Conservation (phyloP, 176 grass and related monocot genomes). For the Bolboschoenus planiculmis region DNA sequence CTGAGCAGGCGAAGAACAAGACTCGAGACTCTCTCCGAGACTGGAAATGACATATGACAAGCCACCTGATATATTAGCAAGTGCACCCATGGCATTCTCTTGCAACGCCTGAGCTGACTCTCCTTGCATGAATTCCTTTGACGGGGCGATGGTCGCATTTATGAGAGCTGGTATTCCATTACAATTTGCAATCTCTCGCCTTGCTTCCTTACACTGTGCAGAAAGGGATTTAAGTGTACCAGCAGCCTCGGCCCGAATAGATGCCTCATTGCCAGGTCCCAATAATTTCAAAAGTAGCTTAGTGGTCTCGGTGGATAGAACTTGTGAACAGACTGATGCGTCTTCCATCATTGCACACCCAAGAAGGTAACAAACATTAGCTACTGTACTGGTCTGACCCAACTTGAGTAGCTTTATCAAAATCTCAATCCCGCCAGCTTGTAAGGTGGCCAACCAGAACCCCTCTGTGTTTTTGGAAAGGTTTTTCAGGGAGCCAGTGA, state of each 20-base stretch:
- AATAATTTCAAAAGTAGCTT: constrained; percentile 95
- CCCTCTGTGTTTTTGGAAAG: constrained; percentile 88
- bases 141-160: constrained; percentile 99
- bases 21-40: constrained; percentile 94
- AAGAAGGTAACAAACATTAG: constrained; percentile 84
- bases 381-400: constrained; percentile 54
- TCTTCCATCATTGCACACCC: constrained; percentile 93
- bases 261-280: constrained; percentile 87
- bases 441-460: constrained; percentile 74
- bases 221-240: constrained; percentile 89
- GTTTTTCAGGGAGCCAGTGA: constrained; percentile 83
- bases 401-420: constrained; percentile 83
- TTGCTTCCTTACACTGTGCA: constrained; percentile 93
- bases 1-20: constrained; percentile 91
- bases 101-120: constrained; percentile 98
- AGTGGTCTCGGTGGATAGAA: constrained; percentile 70
- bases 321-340: constrained; percentile 75
- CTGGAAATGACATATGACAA: constrained; percentile 97
- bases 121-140: constrained; percentile 99
- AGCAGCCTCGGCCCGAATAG: constrained; percentile 90
- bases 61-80: constrained; percentile 99
- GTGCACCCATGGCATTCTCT: constrained; percentile 99
- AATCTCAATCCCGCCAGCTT: constrained; percentile 85
- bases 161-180: constrained; percentile 96
- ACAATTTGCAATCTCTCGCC: constrained; percentile 83